Evolutionary conservation across 768 basidiomycete genomes (phyloP).

Genomic region (Psilocybe tampanensis): DNA sequence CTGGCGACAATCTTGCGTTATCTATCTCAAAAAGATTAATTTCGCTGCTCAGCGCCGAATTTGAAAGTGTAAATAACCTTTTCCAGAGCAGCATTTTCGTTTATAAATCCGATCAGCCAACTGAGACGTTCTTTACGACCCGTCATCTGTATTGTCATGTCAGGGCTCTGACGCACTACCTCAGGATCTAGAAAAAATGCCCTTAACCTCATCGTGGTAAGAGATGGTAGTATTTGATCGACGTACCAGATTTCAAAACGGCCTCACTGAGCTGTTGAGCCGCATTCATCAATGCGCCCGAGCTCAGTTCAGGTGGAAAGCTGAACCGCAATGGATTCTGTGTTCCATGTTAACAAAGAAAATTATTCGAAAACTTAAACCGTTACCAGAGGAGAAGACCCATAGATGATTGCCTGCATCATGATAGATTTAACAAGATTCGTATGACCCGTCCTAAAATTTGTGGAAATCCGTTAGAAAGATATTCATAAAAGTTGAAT

Average conservation of each 20-base stretch:
- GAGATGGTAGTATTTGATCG: not conserved
- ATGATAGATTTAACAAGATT: conserved; percentile 77
- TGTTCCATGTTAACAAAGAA: not conserved
- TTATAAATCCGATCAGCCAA: conserved; percentile 89
- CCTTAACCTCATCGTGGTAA: not conserved
- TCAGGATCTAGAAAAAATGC: conserved; percentile 48
- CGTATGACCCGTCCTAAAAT: conserved; percentile 58
- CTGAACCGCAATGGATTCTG: conserved; percentile 82
- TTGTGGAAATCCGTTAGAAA: not conserved
- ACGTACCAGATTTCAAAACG: conserved; percentile 71
- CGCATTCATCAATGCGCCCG: conserved; percentile 76
- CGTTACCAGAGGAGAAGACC: conserved; percentile 62
- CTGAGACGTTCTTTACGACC: conserved; percentile 75
- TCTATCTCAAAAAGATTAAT: conserved; percentile 42
- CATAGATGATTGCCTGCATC: conserved; percentile 83
- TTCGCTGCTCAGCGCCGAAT: not conserved
- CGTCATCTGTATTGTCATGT: conserved; percentile 76
- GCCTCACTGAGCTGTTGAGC: conserved; percentile 75
- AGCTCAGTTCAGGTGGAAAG: conserved; percentile 79
- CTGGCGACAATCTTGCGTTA: conserved; percentile 80
- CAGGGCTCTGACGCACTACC: conserved; percentile 75
- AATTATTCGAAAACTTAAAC: not conserved
- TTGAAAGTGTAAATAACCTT: conserved; percentile 51
- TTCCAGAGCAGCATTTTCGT: conserved; percentile 77
- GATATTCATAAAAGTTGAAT: not conserved